Base-by-base conservation (phyloP, 2,329 filamentous ascomycete species). In the Fulvia fulva region DNA sequence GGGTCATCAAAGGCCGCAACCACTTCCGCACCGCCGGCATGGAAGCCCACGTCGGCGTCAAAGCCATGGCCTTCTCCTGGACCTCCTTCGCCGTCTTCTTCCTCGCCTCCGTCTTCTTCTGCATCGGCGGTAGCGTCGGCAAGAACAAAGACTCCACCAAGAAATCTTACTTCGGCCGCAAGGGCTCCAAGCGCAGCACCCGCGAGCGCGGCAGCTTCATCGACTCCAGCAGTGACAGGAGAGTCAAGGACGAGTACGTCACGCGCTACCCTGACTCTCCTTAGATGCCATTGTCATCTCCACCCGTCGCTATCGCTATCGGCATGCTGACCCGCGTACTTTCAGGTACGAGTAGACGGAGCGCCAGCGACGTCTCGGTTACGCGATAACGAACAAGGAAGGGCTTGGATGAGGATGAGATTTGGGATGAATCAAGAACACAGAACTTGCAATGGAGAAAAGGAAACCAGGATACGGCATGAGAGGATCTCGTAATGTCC, bases 1-100 rank as follows among this genome's bases (percentile, higher is more conserved):
- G 83, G 64, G 90, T 90, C 65, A 86, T 91, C 68, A 78, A 84
- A 67, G 88, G 85, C 57, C 87, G 88, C 70, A 77, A 90, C 67
- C 78, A 76, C 37, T 92, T 93, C 79, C 75, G 74, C 34, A 68
- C 69, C 34, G 80, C 75, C 56, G 81, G 80, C 60, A 82, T 84
- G 55, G 69, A 72, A 19, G 87, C 90, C 28, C 73, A 71, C 11
- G 72, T 94, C 37, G 90, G 90, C 54, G 70, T 68, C 30, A 89
- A 87, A 68, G 87, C 85, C 21, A 90, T 90, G 69, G 90, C 83
- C 46, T 93, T 91, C 76, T 86, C 85, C 62, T 94, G 90, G 90
- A 86, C 81, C 16, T 82, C 88, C 1, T 85, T 86, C 74, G 83
- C 82, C 9, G 81, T 82, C 55, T 82, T 90, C 67, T 76, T 90